These are phyloP conservation scores for Aspergillus luchuensis DNA, from an alignment of 2,329 filamentous ascomycete species.

Conservation along the genomic window DNA sequence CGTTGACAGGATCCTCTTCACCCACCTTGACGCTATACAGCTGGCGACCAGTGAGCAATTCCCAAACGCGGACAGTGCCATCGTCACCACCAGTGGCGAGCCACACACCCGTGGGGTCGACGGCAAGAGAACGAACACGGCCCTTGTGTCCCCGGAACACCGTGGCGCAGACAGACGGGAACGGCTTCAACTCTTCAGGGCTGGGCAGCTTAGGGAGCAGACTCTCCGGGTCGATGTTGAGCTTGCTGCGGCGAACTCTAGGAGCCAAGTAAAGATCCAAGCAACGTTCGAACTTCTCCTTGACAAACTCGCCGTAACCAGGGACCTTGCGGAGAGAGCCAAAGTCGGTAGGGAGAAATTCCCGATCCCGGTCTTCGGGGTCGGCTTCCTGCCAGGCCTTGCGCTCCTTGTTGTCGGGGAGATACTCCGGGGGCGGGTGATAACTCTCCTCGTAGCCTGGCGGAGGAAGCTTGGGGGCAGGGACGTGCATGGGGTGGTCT, in stretches of 20 bases:
- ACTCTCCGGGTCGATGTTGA: slow-evolving; percentile 95
- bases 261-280: slow-evolving; percentile 94
- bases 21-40: slow-evolving; percentile 81
- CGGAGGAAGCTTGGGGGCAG: slow-evolving; percentile 88
- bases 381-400: slow-evolving; percentile 83
- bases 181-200: slow-evolving; percentile 90
- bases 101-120: slow-evolving; percentile 84
- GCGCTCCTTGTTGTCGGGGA: slow-evolving; percentile 82
- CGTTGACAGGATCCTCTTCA: slow-evolving; percentile 76
- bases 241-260: slow-evolving; percentile 83
- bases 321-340: slow-evolving; percentile 87
- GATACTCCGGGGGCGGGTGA: slow-evolving; percentile 91
- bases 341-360: slow-evolving; percentile 81
- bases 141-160: slow-evolving; percentile 88
- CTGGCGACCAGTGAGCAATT: slow-evolving; percentile 80
- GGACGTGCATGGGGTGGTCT: slow-evolving; percentile 90
- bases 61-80: slow-evolving; percentile 88
- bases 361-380: slow-evolving; percentile 85
- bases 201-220: slow-evolving; percentile 89
- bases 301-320: slow-evolving; percentile 85
- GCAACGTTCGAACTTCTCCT: slow-evolving; percentile 94
- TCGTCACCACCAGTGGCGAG: slow-evolving; percentile 93
- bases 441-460: slow-evolving; percentile 96
- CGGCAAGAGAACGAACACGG: slow-evolving; percentile 77
- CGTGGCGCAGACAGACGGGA: slow-evolving; percentile 86